Conservation (phyloP, 768 basidiomycete species). For the Cystobasidium tubakii region DNA sequence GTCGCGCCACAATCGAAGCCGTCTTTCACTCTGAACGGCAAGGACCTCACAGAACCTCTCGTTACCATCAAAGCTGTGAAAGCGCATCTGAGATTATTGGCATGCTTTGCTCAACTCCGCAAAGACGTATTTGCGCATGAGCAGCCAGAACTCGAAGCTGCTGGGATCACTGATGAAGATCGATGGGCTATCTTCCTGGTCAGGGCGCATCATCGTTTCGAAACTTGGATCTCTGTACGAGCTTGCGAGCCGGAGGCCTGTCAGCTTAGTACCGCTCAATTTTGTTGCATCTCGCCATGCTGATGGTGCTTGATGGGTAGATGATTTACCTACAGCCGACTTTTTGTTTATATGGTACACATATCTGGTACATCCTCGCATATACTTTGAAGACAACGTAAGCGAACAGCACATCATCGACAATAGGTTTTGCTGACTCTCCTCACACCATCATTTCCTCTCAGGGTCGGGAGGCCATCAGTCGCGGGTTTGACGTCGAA, state of each 20-base stretch:
- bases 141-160: constrained; percentile 19
- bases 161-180: constrained; percentile 19
- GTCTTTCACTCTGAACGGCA: constrained; percentile 5
- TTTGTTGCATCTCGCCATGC: background rate
- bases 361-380: constrained; percentile 28
- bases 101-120: constrained; percentile 9
- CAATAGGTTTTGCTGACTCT: too few relatives aligned
- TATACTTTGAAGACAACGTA: constrained; percentile 23
- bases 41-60: constrained; percentile 12
- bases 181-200: constrained; percentile 21
- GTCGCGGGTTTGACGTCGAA: constrained; percentile 19
- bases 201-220: constrained; percentile 13
- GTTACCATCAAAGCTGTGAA: constrained; percentile 2
- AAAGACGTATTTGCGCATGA: background rate
- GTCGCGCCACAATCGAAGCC: background rate
- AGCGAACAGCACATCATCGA: background rate
- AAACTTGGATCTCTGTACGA: constrained; percentile 7
- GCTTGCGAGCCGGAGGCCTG: constrained; percentile 22
- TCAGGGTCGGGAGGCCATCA: background rate
- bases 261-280: background rate
- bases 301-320: background rate
- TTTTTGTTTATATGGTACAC: constrained; percentile 28
- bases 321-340: constrained; percentile 19
- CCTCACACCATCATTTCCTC: background rate
- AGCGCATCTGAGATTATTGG: constrained; percentile 1